A percentile compares a stretch with the other conserved stretches of the same genome.
These are phyloP conservation scores for Dalbergia oliveri DNA, from an alignment of 306 rosid genomes.

Conservation along the genomic window DNA sequence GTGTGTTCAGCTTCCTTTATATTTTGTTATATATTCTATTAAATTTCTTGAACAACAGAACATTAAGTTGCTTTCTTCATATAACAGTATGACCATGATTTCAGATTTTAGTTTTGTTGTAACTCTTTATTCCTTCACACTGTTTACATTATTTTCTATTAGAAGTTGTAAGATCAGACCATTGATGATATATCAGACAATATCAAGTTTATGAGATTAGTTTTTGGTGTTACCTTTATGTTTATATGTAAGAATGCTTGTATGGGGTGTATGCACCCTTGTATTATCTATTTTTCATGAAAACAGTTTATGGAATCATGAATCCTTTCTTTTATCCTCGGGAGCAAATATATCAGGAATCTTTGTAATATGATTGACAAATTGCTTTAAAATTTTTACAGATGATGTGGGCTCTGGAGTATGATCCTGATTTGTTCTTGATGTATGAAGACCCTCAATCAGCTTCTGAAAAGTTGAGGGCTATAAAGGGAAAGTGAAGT, in stretches of 20 bases:
- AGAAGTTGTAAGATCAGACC: conserved; percentile 31
- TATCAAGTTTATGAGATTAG: background rate
- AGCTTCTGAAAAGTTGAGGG: conserved; percentile 55
- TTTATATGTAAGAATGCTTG: background rate
- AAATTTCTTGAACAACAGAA: conserved; percentile 5
- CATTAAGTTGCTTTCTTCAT: conserved; percentile 14
- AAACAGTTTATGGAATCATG: conserved; percentile 7
- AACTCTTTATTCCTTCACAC: background rate
- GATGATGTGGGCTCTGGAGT: conserved; percentile 99
- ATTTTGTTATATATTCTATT: conserved; percentile 12
- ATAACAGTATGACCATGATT: conserved; percentile 6
- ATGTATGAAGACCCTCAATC: conserved; percentile 75
- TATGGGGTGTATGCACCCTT: background rate
- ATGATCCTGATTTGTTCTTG: conserved; percentile 76
- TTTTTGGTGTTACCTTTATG: background rate
- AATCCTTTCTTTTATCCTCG: background rate
- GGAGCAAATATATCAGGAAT: conserved; percentile 3
- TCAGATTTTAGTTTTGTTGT: background rate
- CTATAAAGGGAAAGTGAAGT: conserved; percentile 73
- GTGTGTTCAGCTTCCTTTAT: conserved; percentile 52
- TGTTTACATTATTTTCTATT: conserved; percentile 22
- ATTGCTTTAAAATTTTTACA: conserved; percentile 52
- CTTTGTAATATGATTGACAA: conserved; percentile 26
- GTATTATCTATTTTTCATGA: background rate
- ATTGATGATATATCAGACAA: conserved; percentile 13